These are phyloP conservation scores for Scenedesmus sp. DNA, from an alignment of 163 green algal genomes.

Conservation along the genomic window DNA sequence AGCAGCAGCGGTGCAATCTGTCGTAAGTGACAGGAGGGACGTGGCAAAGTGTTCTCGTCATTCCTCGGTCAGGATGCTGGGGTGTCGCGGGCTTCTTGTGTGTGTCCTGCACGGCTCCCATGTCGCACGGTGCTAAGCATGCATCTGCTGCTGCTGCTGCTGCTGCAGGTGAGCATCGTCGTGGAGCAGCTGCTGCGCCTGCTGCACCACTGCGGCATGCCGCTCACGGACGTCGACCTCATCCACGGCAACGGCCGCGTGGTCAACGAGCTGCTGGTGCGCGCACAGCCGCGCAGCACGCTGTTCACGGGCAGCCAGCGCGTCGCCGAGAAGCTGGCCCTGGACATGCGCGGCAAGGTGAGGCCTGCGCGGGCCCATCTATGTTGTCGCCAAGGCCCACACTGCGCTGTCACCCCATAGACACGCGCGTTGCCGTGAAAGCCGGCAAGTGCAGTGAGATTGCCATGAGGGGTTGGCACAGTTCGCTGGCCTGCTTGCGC, in stretches of 20 bases:
- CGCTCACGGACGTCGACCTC: constrained; percentile 90
- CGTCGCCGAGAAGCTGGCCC: constrained; percentile 69
- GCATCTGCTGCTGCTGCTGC: not conserved
- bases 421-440: too few species aligned
- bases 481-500: too few species aligned
- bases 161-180: constrained; percentile 90
- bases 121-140: too few species aligned
- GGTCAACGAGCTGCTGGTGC: constrained; percentile 81
- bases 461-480: too few species aligned
- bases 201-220: constrained; percentile 94
- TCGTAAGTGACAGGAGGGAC: too few species aligned
- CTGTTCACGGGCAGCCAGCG: constrained; percentile 94
- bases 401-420: too few species aligned
- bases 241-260: constrained; percentile 81
- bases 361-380: too few species aligned
- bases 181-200: constrained; percentile 96
- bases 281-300: constrained; percentile 87
- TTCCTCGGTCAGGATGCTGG: not conserved
- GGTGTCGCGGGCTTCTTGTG: not conserved
- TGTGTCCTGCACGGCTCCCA: not conserved
- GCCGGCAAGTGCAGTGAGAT: too few species aligned
- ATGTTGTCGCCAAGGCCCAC: too few species aligned
- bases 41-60: not conserved
- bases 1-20: not conserved
- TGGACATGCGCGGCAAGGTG: constrained; percentile 63